Evolutionary conservation across 495 filamentous ascomycete genomes (phyloP).

Genomic region (Stereocaulon alpinum): DNA sequence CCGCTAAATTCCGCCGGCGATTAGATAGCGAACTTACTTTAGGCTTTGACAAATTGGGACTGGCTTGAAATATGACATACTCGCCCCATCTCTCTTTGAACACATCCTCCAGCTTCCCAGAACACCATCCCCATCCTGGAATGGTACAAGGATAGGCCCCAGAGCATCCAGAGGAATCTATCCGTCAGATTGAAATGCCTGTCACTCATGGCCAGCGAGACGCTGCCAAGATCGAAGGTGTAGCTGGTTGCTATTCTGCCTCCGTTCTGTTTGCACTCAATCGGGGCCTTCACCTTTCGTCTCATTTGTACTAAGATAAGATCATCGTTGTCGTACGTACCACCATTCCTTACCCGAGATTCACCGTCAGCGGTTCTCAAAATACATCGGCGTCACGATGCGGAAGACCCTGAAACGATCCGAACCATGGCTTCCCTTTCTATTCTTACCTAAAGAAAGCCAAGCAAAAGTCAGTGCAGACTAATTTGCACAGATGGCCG

Average conservation of each 20-base stretch:
- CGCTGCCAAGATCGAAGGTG: background rate
- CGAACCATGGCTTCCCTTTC: conserved; percentile 6
- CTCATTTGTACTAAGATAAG: conserved; percentile 1
- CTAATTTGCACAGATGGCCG: background rate
- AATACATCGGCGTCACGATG: background rate
- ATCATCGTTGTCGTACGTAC: background rate
- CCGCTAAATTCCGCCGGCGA: too few relatives aligned
- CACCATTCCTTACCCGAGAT: background rate
- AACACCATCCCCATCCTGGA: too few relatives aligned
- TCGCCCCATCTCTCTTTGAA: too few relatives aligned
- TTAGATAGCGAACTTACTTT: too few relatives aligned
- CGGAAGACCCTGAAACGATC: conserved; percentile 4
- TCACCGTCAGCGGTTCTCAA: background rate
- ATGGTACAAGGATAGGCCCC: too few relatives aligned
- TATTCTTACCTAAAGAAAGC: conserved; percentile 6
- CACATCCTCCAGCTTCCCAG: too few relatives aligned
- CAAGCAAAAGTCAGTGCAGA: background rate
- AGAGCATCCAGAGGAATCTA: too few relatives aligned
- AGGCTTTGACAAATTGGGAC: too few relatives aligned
- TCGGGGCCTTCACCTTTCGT: background rate
- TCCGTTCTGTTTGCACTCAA: background rate
- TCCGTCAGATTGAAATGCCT: too few relatives aligned
- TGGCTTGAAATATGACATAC: too few relatives aligned
- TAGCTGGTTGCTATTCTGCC: background rate
- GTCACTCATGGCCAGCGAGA: background rate